A percentile compares a stretch with the other conserved stretches of the same genome.
These are phyloP conservation scores for Plasmodium vinckei DNA, from an alignment of 169 alveolate species.

Conservation along the genomic window DNA sequence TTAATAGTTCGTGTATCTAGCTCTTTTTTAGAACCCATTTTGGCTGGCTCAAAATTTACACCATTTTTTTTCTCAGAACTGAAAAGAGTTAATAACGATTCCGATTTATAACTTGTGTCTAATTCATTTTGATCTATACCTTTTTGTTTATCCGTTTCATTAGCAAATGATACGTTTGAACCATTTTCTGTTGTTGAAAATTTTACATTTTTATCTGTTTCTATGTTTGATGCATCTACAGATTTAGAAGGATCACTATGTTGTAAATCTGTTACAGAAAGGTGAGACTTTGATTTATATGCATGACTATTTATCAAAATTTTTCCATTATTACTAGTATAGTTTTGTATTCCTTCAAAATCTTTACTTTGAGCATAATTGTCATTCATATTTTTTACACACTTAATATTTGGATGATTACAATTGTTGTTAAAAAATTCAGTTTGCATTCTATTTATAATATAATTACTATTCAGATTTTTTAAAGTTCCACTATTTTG, in stretches of 20 bases:
- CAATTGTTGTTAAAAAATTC: conserved; percentile 31
- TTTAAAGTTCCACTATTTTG: conserved; percentile 40
- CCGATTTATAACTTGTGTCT: neutral
- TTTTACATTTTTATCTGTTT: conserved; percentile 4
- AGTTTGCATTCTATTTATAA: conserved; percentile 51
- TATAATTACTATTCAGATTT: conserved; percentile 48
- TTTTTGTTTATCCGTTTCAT: neutral
- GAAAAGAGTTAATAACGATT: too few species aligned
- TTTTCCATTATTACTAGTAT: too few species aligned
- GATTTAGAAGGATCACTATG: neutral
- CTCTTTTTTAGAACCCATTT: conserved; percentile 1
- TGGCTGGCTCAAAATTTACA: neutral
- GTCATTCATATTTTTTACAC: conserved; percentile 18
- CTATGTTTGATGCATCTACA: neutral
- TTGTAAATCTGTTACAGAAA: conserved; percentile 31
- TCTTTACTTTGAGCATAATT: too few species aligned
- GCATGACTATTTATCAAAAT: neutral
- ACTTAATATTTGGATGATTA: conserved; percentile 14
- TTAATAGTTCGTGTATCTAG: neutral
- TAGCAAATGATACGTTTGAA: neutral
- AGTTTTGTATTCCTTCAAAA: too few species aligned
- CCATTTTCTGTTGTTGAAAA: too few species aligned
- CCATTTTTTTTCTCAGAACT: neutral
- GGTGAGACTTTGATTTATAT: conserved; percentile 1
- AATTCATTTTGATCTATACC: too few species aligned